Conservation (phyloP, 306 rosid species). For the Lithocarpus polystachyus region DNA sequence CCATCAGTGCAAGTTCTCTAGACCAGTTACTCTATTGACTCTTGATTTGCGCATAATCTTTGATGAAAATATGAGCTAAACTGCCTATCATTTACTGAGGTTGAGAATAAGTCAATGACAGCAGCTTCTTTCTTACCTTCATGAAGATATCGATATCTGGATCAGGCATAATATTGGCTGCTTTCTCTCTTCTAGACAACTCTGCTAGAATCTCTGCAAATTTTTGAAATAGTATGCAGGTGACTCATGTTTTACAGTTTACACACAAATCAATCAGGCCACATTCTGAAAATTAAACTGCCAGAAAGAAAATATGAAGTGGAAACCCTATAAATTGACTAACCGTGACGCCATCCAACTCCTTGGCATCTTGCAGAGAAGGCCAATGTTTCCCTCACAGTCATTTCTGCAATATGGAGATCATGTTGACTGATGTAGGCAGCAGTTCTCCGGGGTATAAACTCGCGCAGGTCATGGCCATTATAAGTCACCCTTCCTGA, state of each 20-base stretch:
- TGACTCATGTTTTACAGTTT: too few relatives aligned
- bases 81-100: too few relatives aligned
- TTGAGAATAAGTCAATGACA: too few relatives aligned
- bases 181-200: conserved; percentile 46
- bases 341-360: conserved; percentile 45
- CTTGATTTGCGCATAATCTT: too few relatives aligned
- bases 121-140: conserved; percentile 32
- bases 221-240: background rate
- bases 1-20: too few relatives aligned
- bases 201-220: conserved; percentile 42
- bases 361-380: conserved; percentile 56
- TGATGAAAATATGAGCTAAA: too few relatives aligned
- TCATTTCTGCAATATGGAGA: conserved; percentile 47
- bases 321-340: background rate
- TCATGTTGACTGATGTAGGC: conserved; percentile 49
- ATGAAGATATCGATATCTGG: conserved; percentile 46
- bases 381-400: conserved; percentile 52
- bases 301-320: too few relatives aligned
- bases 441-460: conserved; percentile 45
- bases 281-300: too few relatives aligned
- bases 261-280: too few relatives aligned
- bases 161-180: conserved; percentile 46
- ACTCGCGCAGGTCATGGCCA: conserved; percentile 40
- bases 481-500: conserved; percentile 45
- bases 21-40: too few relatives aligned